Evolutionary conservation across 192 early-diverging fungal genomes (phyloP).

Genomic region (Coemansia sp.): DNA sequence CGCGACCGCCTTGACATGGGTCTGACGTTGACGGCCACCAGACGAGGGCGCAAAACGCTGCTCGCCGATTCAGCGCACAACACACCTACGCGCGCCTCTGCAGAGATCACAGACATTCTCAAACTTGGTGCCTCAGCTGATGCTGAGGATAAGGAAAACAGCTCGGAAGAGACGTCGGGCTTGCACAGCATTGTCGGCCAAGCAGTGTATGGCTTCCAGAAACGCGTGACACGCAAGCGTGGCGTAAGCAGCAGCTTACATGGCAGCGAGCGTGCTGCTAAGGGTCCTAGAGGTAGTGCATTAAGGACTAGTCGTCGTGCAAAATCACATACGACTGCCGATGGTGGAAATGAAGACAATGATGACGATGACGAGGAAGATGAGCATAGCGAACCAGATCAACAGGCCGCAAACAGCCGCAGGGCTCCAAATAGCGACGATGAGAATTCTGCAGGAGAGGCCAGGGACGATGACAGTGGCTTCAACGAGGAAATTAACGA

Average conservation of each 20-base stretch:
- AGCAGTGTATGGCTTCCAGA: conserved; percentile 48
- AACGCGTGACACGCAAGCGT: conserved; percentile 28
- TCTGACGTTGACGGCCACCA: conserved; percentile 36
- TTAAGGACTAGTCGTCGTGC: neutral
- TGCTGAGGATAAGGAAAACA: conserved; percentile 52
- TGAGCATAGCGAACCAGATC: neutral
- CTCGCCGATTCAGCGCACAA: conserved; percentile 25
- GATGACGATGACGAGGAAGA: conserved; percentile 26
- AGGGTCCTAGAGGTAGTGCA: conserved; percentile 15
- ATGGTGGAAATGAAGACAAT: conserved; percentile 11
- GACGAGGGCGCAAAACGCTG: conserved; percentile 32
- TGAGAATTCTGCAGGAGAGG: conserved; percentile 17
- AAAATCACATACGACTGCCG: neutral
- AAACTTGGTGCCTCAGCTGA: conserved; percentile 39
- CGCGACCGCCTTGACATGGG: conserved; percentile 47
- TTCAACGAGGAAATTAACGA: conserved; percentile 12
- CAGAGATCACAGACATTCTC: conserved; percentile 40
- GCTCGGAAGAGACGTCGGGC: conserved; percentile 33
- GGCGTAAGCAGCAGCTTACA: conserved; percentile 12
- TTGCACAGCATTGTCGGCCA: conserved; percentile 24
- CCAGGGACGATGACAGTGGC: conserved; percentile 3
- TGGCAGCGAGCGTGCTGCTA: conserved; percentile 11
- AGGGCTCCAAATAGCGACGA: conserved; percentile 4
- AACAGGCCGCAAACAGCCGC: neutral
- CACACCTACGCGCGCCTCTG: conserved; percentile 23